These are phyloP conservation scores for Grigorovia jiainica DNA, from an alignment of 805 yeast genomes.

Conservation along the genomic window DNA sequence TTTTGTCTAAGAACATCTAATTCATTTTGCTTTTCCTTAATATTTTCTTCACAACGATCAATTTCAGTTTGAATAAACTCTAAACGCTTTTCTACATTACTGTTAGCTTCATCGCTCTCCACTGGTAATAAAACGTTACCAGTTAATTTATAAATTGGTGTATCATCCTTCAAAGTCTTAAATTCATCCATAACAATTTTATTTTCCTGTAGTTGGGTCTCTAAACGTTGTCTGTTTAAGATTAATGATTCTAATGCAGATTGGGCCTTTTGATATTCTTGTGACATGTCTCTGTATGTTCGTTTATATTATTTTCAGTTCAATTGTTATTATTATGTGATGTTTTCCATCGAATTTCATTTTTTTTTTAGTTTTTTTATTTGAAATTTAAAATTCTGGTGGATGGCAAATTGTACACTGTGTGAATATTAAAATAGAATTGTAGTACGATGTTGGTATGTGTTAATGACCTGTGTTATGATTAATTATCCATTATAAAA, in stretches of 20 bases:
- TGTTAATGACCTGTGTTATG: too few species aligned
- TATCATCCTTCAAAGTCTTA: slow-evolving; percentile 48
- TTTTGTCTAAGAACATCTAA: slow-evolving; percentile 47
- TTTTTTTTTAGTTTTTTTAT: too few species aligned
- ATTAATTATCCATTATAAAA: too few species aligned
- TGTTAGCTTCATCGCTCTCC: slow-evolving; percentile 69
- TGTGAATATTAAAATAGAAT: too few species aligned
- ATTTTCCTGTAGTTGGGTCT: slow-evolving; percentile 91
- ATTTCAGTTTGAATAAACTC: slow-evolving; percentile 82
- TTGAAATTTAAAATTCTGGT: too few species aligned
- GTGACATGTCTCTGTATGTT: background rate
- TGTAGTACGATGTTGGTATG: too few species aligned
- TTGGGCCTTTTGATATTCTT: slow-evolving; percentile 35
- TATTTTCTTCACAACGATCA: slow-evolving; percentile 60
- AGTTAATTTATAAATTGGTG: slow-evolving; percentile 78
- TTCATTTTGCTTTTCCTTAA: slow-evolving; percentile 44
- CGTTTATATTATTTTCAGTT: background rate
- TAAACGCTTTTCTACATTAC: slow-evolving; percentile 79
- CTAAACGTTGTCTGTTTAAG: slow-evolving; percentile 73
- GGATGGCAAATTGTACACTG: too few species aligned
- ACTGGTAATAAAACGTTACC: slow-evolving; percentile 93
- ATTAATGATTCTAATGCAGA: slow-evolving; percentile 43
- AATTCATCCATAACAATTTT: slow-evolving; percentile 82
- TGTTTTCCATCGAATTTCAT: too few species aligned
- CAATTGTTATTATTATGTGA: too few species aligned